These are phyloP conservation scores for Bipolaris bicolor DNA, from an alignment of 2,329 filamentous ascomycete species.

Conservation along the genomic window DNA sequence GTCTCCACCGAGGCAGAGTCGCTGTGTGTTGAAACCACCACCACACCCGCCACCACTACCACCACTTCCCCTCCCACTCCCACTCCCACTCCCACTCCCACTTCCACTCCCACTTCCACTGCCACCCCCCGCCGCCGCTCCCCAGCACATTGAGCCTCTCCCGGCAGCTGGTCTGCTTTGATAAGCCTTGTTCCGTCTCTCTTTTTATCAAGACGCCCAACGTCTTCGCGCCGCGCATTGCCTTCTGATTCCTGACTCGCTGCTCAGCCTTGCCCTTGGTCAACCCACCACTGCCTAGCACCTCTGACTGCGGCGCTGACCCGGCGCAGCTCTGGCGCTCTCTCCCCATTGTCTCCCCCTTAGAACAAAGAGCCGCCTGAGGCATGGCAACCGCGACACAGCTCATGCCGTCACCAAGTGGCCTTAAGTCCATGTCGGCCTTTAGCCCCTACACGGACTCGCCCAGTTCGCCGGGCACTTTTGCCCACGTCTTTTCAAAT, in stretches of 20 bases:
- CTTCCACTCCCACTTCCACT: not conserved
- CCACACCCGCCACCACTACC: slow-evolving; percentile 23
- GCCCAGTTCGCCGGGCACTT: slow-evolving; percentile 56
- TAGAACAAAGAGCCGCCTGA: slow-evolving; percentile 20
- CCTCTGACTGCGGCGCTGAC: slow-evolving; percentile 3
- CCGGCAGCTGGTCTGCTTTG: slow-evolving; percentile 34
- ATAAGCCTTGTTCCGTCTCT: slow-evolving; percentile 22
- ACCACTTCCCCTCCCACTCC: not conserved
- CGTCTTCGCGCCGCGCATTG: slow-evolving; percentile 29
- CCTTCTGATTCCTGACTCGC: slow-evolving; percentile 28
- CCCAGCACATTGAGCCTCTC: slow-evolving; percentile 17
- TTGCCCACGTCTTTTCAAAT: slow-evolving; percentile 50
- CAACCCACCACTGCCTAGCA: not conserved
- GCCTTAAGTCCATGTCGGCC: slow-evolving; percentile 50
- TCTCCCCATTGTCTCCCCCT: slow-evolving; percentile 15
- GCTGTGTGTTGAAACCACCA: slow-evolving; percentile 26
- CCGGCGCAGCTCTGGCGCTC: slow-evolving; percentile 28
- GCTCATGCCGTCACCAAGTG: slow-evolving; percentile 54
- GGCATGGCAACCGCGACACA: slow-evolving; percentile 51
- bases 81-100: not conserved
- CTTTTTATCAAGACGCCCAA: slow-evolving; percentile 20
- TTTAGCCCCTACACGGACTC: slow-evolving; percentile 60
- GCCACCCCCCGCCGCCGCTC: not conserved
- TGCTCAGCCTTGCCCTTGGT: slow-evolving; percentile 31
- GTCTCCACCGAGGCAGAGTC: slow-evolving; percentile 19